Evolutionary conservation across 495 filamentous ascomycete species (phyloP).

Genomic region (Aspergillus carlsbadensis): DNA sequence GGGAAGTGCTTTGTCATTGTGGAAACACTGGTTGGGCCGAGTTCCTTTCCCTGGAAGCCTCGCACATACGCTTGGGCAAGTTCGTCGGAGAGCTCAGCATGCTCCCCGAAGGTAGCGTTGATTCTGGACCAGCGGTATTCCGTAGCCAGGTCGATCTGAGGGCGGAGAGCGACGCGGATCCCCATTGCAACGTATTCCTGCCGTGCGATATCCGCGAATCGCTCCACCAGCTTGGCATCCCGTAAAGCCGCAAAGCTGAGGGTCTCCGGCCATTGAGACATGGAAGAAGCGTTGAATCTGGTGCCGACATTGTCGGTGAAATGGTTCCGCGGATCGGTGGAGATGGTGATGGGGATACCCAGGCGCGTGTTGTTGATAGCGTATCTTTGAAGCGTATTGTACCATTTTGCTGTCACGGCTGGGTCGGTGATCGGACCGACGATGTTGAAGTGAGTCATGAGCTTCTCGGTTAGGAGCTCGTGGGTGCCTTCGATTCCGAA

Average conservation of each 20-base stretch:
- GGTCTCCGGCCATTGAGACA: slow-evolving; percentile 7
- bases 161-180: slow-evolving; percentile 27
- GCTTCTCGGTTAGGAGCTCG: background rate
- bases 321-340: background rate
- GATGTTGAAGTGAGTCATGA: slow-evolving; percentile 7
- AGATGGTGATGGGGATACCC: slow-evolving; percentile 9
- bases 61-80: background rate
- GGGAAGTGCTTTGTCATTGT: slow-evolving; percentile 41
- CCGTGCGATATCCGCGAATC: background rate
- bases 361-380: background rate
- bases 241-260: background rate
- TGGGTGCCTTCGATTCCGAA: background rate
- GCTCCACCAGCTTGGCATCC: background rate
- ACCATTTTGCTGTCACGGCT: background rate
- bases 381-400: too few species aligned
- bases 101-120: slow-evolving; percentile 27
- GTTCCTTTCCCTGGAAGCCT: slow-evolving; percentile 19
- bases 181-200: slow-evolving; percentile 3
- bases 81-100: slow-evolving; percentile 24
- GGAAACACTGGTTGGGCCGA: slow-evolving; percentile 21
- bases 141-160: slow-evolving; percentile 36
- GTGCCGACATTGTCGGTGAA: slow-evolving; percentile 9
- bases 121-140: slow-evolving; percentile 38
- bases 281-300: background rate
- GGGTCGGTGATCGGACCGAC: slow-evolving; percentile 1